A percentile compares a stretch with the other conserved stretches of the same genome.
These are phyloP conservation scores for Populus tomentosa DNA, from an alignment of 441 rosid genomes.

Conservation along the genomic window DNA sequence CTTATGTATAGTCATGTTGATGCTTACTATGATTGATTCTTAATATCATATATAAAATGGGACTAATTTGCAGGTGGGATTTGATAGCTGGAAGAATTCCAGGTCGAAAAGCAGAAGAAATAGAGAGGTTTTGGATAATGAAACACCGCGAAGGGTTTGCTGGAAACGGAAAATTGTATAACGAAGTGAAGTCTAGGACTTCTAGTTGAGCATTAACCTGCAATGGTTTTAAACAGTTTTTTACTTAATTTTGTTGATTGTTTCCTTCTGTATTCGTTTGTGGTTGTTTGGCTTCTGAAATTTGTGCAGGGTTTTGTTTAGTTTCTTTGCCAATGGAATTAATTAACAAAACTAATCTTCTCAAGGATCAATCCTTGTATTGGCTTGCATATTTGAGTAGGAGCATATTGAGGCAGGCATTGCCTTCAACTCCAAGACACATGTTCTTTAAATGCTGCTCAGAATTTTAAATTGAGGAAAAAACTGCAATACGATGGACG, in stretches of 20 bases:
- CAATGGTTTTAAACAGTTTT: not conserved
- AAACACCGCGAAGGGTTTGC: constrained; percentile 43
- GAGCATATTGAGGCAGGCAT: not conserved
- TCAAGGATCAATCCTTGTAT: not conserved
- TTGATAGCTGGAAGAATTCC: constrained; percentile 76
- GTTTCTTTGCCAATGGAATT: not conserved
- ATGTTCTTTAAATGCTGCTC: not conserved
- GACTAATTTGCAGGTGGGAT: constrained; percentile 52
- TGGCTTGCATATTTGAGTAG: not conserved
- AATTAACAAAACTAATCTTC: not conserved
- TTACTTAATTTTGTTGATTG: not conserved
- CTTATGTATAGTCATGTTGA: not conserved
- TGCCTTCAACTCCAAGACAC: not conserved
- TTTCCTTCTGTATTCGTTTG: not conserved
- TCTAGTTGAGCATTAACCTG: not conserved
- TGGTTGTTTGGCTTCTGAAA: not conserved
- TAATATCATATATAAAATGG: not conserved
- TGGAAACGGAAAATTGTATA: constrained; percentile 33
- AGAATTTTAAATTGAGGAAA: not conserved
- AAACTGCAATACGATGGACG: too few species aligned
- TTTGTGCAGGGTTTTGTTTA: not conserved
- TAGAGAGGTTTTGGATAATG: constrained; percentile 93
- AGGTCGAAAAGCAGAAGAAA: constrained; percentile 64
- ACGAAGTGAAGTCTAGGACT: not conserved
- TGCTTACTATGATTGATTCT: not conserved